Conservation (phyloP, 345 rosid species). For the Populus tremula region DNA sequence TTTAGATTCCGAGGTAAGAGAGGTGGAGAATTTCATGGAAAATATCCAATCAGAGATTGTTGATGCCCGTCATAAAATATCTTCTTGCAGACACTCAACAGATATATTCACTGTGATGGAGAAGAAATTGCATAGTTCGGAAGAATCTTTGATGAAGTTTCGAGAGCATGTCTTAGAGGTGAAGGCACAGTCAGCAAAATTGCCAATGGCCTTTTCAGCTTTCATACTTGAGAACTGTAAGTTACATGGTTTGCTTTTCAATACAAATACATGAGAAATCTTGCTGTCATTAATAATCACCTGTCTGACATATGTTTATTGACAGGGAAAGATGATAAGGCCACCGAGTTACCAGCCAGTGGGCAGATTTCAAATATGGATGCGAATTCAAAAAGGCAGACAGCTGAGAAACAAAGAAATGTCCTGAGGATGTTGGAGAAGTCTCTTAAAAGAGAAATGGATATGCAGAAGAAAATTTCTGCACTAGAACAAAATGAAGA, state of each 20-base stretch:
- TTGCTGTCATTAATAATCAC: slow-evolving; percentile 14
- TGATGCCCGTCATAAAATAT: slow-evolving; percentile 59
- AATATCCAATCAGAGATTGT: slow-evolving; percentile 55
- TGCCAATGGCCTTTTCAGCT: slow-evolving; percentile 52
- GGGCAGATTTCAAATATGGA: slow-evolving; percentile 27
- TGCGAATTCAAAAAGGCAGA: slow-evolving; percentile 40
- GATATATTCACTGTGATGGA: slow-evolving; percentile 35
- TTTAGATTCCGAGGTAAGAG: slow-evolving; percentile 76
- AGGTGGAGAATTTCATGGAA: slow-evolving; percentile 65
- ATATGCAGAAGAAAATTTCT: slow-evolving; percentile 66
- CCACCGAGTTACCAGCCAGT: slow-evolving; percentile 41
- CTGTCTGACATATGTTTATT: slow-evolving; percentile 15
- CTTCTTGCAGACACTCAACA: slow-evolving; percentile 50
- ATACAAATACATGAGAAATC: neutral
- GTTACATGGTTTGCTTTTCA: slow-evolving; percentile 16
- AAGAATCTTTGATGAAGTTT: slow-evolving; percentile 59
- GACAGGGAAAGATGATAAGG: slow-evolving; percentile 52
- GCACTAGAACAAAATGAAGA: slow-evolving; percentile 64
- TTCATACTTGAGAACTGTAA: slow-evolving; percentile 58
- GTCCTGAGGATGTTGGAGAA: slow-evolving; percentile 72
- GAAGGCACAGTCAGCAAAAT: slow-evolving; percentile 63
- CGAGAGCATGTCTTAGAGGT: slow-evolving; percentile 58
- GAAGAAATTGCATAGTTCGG: slow-evolving; percentile 55
- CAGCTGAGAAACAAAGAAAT: slow-evolving; percentile 56
- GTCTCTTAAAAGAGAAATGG: slow-evolving; percentile 69